Conservation (phyloP, 1,139 yeast genomes). For the Blastobotrys elegans region DNA sequence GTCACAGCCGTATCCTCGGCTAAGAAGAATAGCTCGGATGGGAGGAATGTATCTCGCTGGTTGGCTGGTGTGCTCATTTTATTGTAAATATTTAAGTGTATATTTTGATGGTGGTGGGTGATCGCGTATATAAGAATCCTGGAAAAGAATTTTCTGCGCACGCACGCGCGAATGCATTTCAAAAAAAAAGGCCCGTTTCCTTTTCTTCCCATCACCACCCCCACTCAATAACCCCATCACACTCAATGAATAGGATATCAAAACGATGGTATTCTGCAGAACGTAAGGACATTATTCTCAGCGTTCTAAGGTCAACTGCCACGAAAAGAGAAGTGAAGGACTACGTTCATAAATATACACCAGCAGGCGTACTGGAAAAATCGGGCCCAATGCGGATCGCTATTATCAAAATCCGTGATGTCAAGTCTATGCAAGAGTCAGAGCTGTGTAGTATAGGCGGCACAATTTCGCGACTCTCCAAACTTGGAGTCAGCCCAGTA, state of each 20-base stretch:
- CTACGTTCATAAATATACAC: conserved; percentile 47
- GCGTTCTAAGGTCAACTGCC: conserved; percentile 59
- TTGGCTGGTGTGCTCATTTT: conserved; percentile 34
- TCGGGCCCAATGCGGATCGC: conserved; percentile 45
- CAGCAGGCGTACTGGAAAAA: conserved; percentile 29
- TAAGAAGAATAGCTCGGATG: conserved; percentile 74
- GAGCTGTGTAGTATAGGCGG: conserved; percentile 45
- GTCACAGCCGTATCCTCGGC: conserved; percentile 76
- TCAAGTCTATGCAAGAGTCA: conserved; percentile 34
- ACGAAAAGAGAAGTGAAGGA: conserved; percentile 63
- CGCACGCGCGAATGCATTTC: too few relatives aligned
- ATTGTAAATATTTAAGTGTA: background rate
- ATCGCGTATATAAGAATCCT: too few relatives aligned
- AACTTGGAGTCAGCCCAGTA: conserved; percentile 46
- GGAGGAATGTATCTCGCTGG: conserved; percentile 56
- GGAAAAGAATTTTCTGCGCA: too few relatives aligned
- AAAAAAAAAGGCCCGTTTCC: background rate
- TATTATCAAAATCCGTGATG: conserved; percentile 44
- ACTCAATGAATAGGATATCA: background rate
- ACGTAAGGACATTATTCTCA: conserved; percentile 46
- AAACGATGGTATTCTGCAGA: conserved; percentile 12
- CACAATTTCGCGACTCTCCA: conserved; percentile 45
- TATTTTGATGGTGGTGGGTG: background rate
- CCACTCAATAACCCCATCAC: too few relatives aligned
- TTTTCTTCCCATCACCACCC: background rate